Evolutionary conservation across 331 rosid genomes (phyloP), one percentile per base, ranked within the genome.

Genomic region (Telfairia occidentalis): DNA sequence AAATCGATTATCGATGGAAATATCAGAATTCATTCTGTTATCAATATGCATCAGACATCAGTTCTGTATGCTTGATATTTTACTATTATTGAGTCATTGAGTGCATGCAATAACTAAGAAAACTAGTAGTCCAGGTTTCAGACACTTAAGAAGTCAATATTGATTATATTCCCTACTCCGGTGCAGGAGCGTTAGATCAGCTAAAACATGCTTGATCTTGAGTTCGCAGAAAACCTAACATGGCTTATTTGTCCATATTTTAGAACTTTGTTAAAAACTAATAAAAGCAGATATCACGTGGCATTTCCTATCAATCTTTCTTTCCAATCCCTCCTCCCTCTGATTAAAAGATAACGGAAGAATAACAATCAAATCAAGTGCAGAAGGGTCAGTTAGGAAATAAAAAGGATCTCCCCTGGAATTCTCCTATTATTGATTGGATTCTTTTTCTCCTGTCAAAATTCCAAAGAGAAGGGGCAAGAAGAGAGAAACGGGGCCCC

Each of bases 1-100:
- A 81, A 84, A 83, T 59, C 40, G 78, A 78, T 81, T 40, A 34
- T 53, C 16, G 37, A 40, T 24, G 53, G 60, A 5, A 80, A 74
- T 37, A 77, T 32, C 34, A 45, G 19, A 35, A 40, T 40, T 5
- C 2, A 0, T 35, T 40, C 9, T 19, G 19, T n/a, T n/a, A 55
- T 32, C 30, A 42, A 54, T 75, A 54, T 16, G 0, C 57, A 76
- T 21, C 15, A 11, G 32, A 50, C 8, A 54, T 10, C n/a, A n/a
- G 23, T 50, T 52, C 11, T 24, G 40, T 37, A 29, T 29, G 21
- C 77, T 71, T 38, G 53, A 46, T 40, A 10, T 10, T 45, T 15
- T 61, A 32, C 9, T 1, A 61, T 5, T 4, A 32, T 32, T 32
- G 23, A 8, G 16, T 32, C 19, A 16, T 32, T 32, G 43, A 8